These are phyloP conservation scores for Elongisporangium anandrum DNA, from an alignment of 352 stramenopile species.

Conservation along the genomic window DNA sequence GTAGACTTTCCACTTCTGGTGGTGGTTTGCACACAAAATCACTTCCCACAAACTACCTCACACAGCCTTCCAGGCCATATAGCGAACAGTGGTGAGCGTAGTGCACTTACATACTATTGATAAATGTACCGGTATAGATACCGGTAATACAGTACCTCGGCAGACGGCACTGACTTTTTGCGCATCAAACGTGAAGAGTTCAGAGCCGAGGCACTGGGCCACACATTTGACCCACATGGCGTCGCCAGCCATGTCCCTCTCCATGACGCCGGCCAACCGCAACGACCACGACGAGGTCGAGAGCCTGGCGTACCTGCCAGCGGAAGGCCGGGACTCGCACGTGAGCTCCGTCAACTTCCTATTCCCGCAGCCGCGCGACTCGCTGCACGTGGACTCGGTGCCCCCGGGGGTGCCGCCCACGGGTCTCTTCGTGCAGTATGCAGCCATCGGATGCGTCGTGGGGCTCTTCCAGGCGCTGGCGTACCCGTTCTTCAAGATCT, in stretches of 20 bases:
- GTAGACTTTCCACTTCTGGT: too few species aligned
- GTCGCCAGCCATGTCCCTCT: not conserved
- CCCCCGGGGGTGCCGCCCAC: not conserved
- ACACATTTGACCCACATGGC: not conserved
- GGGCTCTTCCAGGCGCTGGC: conserved; percentile 48
- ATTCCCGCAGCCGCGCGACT: not conserved
- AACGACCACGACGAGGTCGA: not conserved
- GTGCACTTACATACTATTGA: not conserved
- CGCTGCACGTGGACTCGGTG: not conserved
- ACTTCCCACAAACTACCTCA: too few species aligned
- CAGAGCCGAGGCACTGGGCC: not conserved
- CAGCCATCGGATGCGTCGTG: conserved; percentile 39
- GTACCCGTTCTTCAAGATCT: conserved; percentile 72
- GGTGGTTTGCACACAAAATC: too few species aligned
- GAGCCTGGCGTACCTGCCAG: not conserved
- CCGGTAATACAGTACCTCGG: not conserved
- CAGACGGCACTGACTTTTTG: not conserved
- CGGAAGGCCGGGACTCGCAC: not conserved
- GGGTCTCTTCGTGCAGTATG: conserved; percentile 53
- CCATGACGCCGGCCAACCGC: not conserved
- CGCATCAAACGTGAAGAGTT: not conserved
- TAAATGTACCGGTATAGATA: not conserved
- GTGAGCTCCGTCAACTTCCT: not conserved
- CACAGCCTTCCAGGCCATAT: too few species aligned
- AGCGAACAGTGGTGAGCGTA: too few species aligned